Evolutionary conservation across 192 early-diverging fungal species (phyloP), one percentile per base, ranked within the genome.

Genomic region (Entomortierella parvispora): DNA sequence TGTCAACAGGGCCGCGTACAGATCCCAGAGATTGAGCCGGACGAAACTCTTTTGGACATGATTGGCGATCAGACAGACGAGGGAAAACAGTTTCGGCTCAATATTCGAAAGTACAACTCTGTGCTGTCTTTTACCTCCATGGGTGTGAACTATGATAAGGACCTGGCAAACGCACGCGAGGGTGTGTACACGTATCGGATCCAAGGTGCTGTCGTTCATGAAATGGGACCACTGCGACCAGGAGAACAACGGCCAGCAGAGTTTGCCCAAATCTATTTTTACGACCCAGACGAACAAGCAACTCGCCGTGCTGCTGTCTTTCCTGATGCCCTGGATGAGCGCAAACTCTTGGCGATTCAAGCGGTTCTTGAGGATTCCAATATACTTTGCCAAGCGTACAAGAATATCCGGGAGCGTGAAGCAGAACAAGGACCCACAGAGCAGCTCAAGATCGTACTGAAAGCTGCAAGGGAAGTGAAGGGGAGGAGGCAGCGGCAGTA

Each of bases 61-160:
- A 51, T 12, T 51, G 14, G 9, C 25, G 0, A 18, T 23, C 22
- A 23, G n/a, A 23, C 20, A 23, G 20, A 51, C 5, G n/a, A 1
- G 12, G 17, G 49, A 26, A 10, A 23, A 8, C 44, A 4, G 25
- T n/a, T 68, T 68, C 22, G 26, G 4, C 25, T 43, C n/a, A 47
- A 68, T 26, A 68, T 68, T 48, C 6, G 55, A 5, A 48, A 33
- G 31, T 68, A 68, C 57, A 68, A 68, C 43, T 57, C 53, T 34
- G 53, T 43, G 15, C 57, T 68, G 47, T 43, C 65, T 32, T 68
- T 68, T 47, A 68, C 55, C 2, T 68, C 65, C 31, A 58, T 68
- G 34, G 53, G 55, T 0, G 43, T 47, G 7, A n/a, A 65, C 12
- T 12, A 9, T 40, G 53, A 4, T 18, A 50, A 32, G 31, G 51